These are phyloP conservation scores for Hawksworthiomyces lignivorus DNA, from an alignment of 2,329 filamentous ascomycete genomes.

Conservation along the genomic window DNA sequence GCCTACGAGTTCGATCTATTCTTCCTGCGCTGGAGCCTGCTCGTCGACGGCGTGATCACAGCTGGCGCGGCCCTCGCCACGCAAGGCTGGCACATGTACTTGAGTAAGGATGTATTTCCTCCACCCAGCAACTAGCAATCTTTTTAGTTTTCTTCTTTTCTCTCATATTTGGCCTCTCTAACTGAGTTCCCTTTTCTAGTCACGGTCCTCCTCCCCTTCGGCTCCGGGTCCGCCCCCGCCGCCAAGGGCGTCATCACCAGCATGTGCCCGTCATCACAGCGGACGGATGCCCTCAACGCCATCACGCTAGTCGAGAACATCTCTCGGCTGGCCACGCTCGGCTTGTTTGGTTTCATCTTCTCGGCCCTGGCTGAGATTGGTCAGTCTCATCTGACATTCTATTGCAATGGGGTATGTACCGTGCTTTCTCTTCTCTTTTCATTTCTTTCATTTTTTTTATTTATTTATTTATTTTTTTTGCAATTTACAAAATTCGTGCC, in stretches of 20 bases:
- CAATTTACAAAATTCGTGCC: too few species aligned
- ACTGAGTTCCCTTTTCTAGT: slow-evolving; percentile 27
- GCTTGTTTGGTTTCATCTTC: slow-evolving; percentile 61
- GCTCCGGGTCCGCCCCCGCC: slow-evolving; percentile 60
- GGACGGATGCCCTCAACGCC: slow-evolving; percentile 59
- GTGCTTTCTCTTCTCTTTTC: slow-evolving; percentile 8
- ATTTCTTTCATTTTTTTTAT: not conserved
- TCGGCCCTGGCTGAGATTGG: slow-evolving; percentile 53
- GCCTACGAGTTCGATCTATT: slow-evolving; percentile 57
- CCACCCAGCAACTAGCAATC: too few species aligned
- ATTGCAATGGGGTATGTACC: slow-evolving; percentile 58
- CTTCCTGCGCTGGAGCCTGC: slow-evolving; percentile 57
- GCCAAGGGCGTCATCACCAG: slow-evolving; percentile 68
- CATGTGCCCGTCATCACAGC: slow-evolving; percentile 55
- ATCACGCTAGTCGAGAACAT: slow-evolving; percentile 65
- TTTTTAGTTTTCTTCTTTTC: not conserved
- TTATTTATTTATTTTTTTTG: slow-evolving; percentile 1
- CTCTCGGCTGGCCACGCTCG: slow-evolving; percentile 54
- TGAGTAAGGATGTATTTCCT: slow-evolving; percentile 39
- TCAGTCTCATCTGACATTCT: slow-evolving; percentile 55
- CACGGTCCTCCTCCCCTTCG: slow-evolving; percentile 57
- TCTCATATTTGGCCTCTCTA: not conserved
- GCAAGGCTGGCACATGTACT: slow-evolving; percentile 59
- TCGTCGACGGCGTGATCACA: slow-evolving; percentile 58
- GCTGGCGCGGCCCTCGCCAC: slow-evolving; percentile 55